These are phyloP conservation scores for Allium fistulosum DNA, from an alignment of 106 monocot genomes.

Conservation along the genomic window DNA sequence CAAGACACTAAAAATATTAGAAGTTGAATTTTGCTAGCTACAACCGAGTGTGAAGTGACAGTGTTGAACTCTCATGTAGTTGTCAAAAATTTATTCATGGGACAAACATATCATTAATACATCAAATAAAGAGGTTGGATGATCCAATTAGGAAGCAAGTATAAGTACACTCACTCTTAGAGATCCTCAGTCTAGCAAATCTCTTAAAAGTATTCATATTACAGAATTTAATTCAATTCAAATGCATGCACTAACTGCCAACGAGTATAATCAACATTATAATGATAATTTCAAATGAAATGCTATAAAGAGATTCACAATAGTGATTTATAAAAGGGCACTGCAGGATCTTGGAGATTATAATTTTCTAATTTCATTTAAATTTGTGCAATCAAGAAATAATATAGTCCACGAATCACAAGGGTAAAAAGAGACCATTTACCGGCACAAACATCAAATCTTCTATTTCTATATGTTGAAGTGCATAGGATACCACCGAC, in stretches of 20 bases:
- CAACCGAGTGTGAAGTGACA: too few species aligned
- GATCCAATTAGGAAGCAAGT: too few species aligned
- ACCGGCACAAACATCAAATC: conserved; percentile 89
- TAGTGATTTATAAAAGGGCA: background rate
- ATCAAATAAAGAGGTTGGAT: too few species aligned
- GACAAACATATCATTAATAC: too few species aligned
- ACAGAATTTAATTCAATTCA: too few species aligned
- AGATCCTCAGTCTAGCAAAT: too few species aligned
- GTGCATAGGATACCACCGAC: conserved; percentile 92
- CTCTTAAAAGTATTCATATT: background rate
- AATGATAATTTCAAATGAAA: background rate
- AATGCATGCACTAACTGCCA: too few species aligned
- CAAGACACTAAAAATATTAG: background rate
- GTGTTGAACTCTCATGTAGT: too few species aligned
- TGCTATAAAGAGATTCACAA: background rate
- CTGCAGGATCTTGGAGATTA: background rate
- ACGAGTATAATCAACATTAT: background rate
- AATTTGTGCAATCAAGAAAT: background rate
- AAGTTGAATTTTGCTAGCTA: too few species aligned
- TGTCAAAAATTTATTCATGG: too few species aligned
- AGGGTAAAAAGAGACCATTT: conserved; percentile 19
- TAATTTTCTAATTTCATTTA: background rate
- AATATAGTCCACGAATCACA: background rate
- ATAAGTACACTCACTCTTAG: too few species aligned
- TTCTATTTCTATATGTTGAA: conserved; percentile 71